A percentile compares a stretch with the other conserved stretches of the same genome.
phyloP scores from a whole-genome alignment of 805 yeast genomes.

The Starmerella stigmatis region DNA sequence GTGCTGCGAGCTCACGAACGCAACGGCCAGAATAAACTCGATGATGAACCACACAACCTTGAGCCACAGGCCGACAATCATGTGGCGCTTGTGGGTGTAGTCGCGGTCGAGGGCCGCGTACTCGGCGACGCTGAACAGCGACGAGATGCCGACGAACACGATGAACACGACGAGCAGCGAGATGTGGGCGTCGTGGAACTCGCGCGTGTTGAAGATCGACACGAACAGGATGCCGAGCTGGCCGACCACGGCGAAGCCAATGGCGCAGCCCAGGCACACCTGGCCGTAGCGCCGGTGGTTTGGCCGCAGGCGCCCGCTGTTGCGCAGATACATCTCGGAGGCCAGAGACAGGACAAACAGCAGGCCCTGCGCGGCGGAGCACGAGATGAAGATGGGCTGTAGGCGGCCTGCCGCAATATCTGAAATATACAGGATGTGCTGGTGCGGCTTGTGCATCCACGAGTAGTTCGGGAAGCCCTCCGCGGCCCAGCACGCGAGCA shows the following conservation, averaged over 20 bases:
- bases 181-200: constrained; percentile 42
- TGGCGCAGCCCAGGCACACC: constrained; percentile 35
- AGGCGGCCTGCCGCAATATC: constrained; percentile 81
- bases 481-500: constrained; percentile 65
- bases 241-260: constrained; percentile 45
- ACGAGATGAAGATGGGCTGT: constrained; percentile 72
- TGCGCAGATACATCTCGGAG: constrained; percentile 54
- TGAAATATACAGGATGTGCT: constrained; percentile 56
- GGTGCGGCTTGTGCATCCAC: constrained; percentile 38
- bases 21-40: constrained; percentile 58
- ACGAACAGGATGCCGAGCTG: constrained; percentile 66
- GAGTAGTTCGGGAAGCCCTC: constrained; percentile 68
- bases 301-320: constrained; percentile 45
- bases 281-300: constrained; percentile 39
- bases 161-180: constrained; percentile 68
- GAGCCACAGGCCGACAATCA: constrained; percentile 34
- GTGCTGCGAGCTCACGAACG: constrained; percentile 38
- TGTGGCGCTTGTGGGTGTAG: constrained; percentile 29
- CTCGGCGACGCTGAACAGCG: constrained; percentile 38
- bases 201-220: constrained; percentile 57
- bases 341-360: constrained; percentile 55
- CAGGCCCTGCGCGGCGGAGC: constrained; percentile 68
- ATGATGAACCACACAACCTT: constrained; percentile 56
- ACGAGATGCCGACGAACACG: constrained; percentile 48
- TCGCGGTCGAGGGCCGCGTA: constrained; percentile 40